Evolutionary conservation across 2,329 filamentous ascomycete species (phyloP), one percentile per base, ranked within the genome.

Genomic region (Cytospora mali): DNA sequence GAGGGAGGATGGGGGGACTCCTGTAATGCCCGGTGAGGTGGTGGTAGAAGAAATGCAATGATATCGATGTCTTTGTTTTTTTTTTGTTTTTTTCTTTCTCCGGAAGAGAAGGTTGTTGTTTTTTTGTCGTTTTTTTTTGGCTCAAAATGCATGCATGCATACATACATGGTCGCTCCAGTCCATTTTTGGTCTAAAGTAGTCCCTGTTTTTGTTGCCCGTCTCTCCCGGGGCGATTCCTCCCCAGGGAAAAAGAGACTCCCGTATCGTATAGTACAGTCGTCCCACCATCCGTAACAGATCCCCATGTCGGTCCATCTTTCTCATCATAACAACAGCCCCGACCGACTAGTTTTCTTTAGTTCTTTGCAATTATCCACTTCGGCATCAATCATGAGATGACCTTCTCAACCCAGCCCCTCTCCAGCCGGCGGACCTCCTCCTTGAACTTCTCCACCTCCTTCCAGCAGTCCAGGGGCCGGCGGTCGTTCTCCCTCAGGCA

Each of bases 371-470:
- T n/a, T n/a, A n/a, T 23, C 6, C 33, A 16, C 33, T 18, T n/a
- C 21, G n/a, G 6, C 10, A 3, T 25, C 5, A 10, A 4, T 73
- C 68, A 82, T 67, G 77, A 77, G 62, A 91, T 84, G 61, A 96
- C 87, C 79, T 88, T 92, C 73, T 96, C 89, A 39, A 97, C 92
- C 86, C 96, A 98, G 28, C 82, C 83, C 77, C 87, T 89, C 84
- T 97, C 94, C 77, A 97, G 76, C 79, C 86, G 87, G 69, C 90
- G 87, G 56, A 98, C 93, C 82, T 96, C 92, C 71, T 85, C 84
- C 85, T 93, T 96, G 77, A 98, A 98, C 23, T 81, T 82, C 79
- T 96, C 90, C 27, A 97, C 92, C 84, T 97, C 93, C 77, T 88
- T 84, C 90, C 91, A 97, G 84, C 94, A 98, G 80, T 97, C 91